phyloP scores from a whole-genome alignment of 2,329 filamentous ascomycete species.

The Beauveria rudraprayagi region DNA sequence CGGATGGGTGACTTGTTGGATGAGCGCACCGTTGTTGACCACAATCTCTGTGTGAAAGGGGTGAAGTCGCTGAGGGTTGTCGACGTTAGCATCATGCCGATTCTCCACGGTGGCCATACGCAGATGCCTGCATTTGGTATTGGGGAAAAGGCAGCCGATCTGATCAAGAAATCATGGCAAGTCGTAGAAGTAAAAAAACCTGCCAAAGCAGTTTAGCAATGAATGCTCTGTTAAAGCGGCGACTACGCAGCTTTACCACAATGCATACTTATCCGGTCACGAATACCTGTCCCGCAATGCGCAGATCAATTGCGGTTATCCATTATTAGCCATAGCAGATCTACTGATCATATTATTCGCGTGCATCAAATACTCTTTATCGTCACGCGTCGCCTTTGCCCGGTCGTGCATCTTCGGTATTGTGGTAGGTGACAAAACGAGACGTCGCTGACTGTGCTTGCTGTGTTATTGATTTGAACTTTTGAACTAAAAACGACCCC shows the following conservation, averaged over 20 bases:
- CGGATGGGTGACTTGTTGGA: conserved; percentile 46
- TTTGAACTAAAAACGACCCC: not conserved
- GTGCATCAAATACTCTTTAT: not conserved
- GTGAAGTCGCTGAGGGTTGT: conserved; percentile 45
- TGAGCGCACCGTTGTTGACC: conserved; percentile 41
- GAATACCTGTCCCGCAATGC: too few species aligned
- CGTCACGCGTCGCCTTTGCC: not conserved
- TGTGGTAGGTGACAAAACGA: too few species aligned
- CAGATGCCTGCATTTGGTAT: conserved; percentile 53
- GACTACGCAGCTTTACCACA: not conserved
- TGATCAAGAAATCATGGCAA: conserved; percentile 33
- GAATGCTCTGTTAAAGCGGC: not conserved
- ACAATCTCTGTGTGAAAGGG: conserved; percentile 43
- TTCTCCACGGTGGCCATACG: conserved; percentile 38
- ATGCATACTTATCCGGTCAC: too few species aligned
- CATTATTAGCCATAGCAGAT: too few species aligned
- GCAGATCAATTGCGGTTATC: too few species aligned
- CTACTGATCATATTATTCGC: too few species aligned
- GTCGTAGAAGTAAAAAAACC: not conserved
- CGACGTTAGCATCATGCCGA: conserved; percentile 45
- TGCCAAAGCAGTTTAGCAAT: not conserved
- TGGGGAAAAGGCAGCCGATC: conserved; percentile 41
- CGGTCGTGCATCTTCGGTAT: not conserved
- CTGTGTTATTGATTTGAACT: too few species aligned
- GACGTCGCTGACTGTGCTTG: too few species aligned